These are phyloP conservation scores for Ophiostoma angusticollis DNA, from an alignment of 2,329 filamentous ascomycete genomes.

Conservation along the genomic window DNA sequence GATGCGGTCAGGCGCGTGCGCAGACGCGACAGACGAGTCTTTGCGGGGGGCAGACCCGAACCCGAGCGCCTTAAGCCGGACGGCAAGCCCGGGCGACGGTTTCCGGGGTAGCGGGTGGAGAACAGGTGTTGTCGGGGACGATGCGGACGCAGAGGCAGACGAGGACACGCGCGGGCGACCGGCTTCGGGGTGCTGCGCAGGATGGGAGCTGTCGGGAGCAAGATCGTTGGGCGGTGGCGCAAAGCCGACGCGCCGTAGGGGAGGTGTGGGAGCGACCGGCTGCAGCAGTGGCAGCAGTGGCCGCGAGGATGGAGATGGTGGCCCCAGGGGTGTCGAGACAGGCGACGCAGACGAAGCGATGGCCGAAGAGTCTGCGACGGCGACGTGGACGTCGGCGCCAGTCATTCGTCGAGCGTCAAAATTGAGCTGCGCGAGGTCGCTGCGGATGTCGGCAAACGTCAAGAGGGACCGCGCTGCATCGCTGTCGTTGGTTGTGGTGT, in stretches of 20 bases:
- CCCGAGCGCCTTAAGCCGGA: conserved; percentile 51
- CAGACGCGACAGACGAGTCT: conserved; percentile 22
- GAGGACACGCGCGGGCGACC: conserved; percentile 11
- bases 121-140: background rate
- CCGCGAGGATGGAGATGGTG: background rate
- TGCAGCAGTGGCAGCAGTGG: background rate
- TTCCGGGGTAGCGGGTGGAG: conserved; percentile 32
- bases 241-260: conserved; percentile 11
- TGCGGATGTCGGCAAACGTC: conserved; percentile 29
- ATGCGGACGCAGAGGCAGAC: conserved; percentile 16
- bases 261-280: conserved; percentile 2
- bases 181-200: background rate
- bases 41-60: conserved; percentile 35
- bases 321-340: background rate
- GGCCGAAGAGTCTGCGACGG: conserved; percentile 4
- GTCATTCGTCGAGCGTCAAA: conserved; percentile 8
- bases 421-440: conserved; percentile 27
- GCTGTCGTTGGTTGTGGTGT: conserved; percentile 5
- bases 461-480: conserved; percentile 15
- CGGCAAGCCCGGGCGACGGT: conserved; percentile 51
- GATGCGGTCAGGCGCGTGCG: conserved; percentile 32
- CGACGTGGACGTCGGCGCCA: conserved; percentile 10
- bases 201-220: background rate
- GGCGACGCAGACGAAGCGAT: conserved; percentile 4
- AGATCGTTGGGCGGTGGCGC: background rate